Percentiles rank a stretch among this genome's conserved stretches.
phyloP scores from a whole-genome alignment of 306 rosid species.

The Astragalus membranaceus region DNA sequence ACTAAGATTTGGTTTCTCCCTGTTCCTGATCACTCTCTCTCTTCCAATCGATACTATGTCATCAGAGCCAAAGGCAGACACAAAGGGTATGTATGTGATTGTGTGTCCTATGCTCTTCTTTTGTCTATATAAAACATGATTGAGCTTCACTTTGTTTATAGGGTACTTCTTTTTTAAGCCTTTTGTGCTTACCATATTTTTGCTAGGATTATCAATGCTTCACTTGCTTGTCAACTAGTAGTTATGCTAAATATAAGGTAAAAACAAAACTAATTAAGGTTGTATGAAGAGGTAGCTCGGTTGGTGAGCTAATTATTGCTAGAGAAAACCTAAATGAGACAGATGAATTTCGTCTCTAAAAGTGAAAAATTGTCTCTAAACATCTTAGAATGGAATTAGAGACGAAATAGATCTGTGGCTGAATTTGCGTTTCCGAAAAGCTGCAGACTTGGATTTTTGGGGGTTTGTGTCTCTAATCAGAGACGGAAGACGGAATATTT shows the following conservation, averaged over 20 bases:
- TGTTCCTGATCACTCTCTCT: conserved; percentile 72
- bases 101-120: background rate
- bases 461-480: too few relatives aligned
- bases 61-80: conserved; percentile 69
- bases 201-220: background rate
- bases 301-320: too few relatives aligned
- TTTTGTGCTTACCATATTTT: background rate
- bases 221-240: background rate
- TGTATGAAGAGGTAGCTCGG: too few relatives aligned
- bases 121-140: background rate
- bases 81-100: conserved; percentile 51
- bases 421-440: too few relatives aligned
- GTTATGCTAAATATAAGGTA: background rate
- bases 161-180: background rate
- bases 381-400: too few relatives aligned
- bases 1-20: conserved; percentile 67
- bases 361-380: too few relatives aligned
- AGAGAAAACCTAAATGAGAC: too few relatives aligned
- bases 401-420: too few relatives aligned
- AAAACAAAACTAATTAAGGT: background rate
- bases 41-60: conserved; percentile 66
- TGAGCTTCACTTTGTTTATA: background rate
- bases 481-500: too few relatives aligned
- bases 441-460: too few relatives aligned
- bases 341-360: too few relatives aligned